Evolutionary conservation across 306 rosid species (phyloP), one percentile per base, ranked within the genome.

Genomic region (Alnus glutinosa): DNA sequence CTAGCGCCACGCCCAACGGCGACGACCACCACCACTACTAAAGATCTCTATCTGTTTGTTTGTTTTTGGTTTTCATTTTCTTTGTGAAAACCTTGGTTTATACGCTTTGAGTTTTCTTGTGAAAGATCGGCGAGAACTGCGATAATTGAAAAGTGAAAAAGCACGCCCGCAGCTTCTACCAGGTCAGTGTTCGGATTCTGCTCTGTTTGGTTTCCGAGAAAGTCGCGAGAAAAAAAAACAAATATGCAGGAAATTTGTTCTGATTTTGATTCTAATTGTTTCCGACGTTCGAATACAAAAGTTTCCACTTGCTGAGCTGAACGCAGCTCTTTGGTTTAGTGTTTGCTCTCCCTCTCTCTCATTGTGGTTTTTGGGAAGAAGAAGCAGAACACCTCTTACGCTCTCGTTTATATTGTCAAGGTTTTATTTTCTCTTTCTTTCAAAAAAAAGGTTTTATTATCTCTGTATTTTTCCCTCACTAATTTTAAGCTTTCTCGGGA

Each of bases 81-180:
- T 30, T 42, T 61, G 18, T 28, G 44, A 28, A n/a, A 55, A 42
- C 42, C 42, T 55, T 4, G 34, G 52, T 12, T 67, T 36, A 6
- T 28, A 71, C 18, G 39, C 55, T 42, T 52, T 44, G 10, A 19
- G 14, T 54, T 50, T 52, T 3, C 11, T 16, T 10, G 63, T 59
- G 34, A 32, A 67, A 55, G 85, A 82, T 81, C 81, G 77, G 75
- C 11, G 67, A 70, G 57, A 16, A 59, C 49, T 39, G 19, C 28
- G 79, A 67, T 51, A 73, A 51, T 34, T 42, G 11, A 7, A 8
- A 55, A 42, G 32, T 2, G 67, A 55, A 37, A 72, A 16, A 34
- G 64, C 15, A 59, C 12, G 55, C 4, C 3, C n/a, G 62, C 51
- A 5, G 49, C 32, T 37, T 48, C 52, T 37, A 7, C 39, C 55